A percentile compares a stretch with the other conserved stretches of the same genome.
phyloP scores from a whole-genome alignment of 371 early-diverging fungal species.

The Lichtheimia corymbifera region DNA sequence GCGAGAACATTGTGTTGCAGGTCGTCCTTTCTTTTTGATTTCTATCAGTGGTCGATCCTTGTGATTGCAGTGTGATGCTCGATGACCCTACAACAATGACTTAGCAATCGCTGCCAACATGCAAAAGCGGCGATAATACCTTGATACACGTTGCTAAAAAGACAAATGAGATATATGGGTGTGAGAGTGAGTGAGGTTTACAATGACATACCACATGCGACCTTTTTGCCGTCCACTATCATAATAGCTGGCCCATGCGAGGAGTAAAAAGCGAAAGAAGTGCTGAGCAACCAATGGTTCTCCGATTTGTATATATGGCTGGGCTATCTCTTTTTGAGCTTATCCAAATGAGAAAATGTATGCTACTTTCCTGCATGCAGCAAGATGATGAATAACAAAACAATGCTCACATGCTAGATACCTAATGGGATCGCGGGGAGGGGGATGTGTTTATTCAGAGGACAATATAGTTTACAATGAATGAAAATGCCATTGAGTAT shows the following conservation, averaged over 20 bases:
- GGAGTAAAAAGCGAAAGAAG: no score
- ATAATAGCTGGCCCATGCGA: constrained; percentile 5
- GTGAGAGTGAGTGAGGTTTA: not conserved
- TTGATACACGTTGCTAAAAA: constrained; percentile 45
- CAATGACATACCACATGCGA: constrained; percentile 23
- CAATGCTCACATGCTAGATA: no score
- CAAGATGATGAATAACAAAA: no score
- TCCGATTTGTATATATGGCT: no score
- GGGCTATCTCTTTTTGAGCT: no score
- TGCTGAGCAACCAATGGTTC: no score
- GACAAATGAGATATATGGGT: not conserved
- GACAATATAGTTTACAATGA: no score
- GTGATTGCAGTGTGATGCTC: constrained; percentile 63
- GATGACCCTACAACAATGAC: constrained; percentile 51
- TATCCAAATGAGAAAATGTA: no score
- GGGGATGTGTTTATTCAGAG: no score
- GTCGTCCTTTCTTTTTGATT: constrained; percentile 79
- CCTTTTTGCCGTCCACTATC: constrained; percentile 24
- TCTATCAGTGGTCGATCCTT: constrained; percentile 63
- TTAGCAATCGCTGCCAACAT: not conserved
- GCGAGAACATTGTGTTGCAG: constrained; percentile 75
- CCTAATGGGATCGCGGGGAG: no score
- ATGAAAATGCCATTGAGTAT: no score
- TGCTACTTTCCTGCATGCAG: no score
- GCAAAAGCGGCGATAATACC: constrained; percentile 15